Percentiles rank a stretch among this genome's conserved stretches.
These are phyloP conservation scores for Hyaloscypha finlandica DNA, from an alignment of 495 filamentous ascomycete species.

Conservation along the genomic window DNA sequence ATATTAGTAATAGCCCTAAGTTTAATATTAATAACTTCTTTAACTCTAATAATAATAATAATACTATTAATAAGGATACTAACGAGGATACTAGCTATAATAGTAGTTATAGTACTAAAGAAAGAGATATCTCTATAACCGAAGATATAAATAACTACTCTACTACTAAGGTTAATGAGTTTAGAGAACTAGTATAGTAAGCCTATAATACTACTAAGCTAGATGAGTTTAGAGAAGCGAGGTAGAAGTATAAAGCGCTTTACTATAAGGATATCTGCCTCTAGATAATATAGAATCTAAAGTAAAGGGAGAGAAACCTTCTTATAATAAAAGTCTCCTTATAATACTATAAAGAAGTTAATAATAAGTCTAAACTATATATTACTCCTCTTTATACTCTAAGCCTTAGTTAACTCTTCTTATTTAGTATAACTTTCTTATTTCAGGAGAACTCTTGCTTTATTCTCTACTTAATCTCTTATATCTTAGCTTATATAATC, in stretches of 20 bases:
- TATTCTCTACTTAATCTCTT: too few relatives aligned
- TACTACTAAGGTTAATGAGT: constrained; percentile 6
- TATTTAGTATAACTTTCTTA: too few relatives aligned
- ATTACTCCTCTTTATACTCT: too few relatives aligned
- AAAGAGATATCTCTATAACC: not conserved
- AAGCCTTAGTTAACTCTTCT: too few relatives aligned
- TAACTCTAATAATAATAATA: not conserved
- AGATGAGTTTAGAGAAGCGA: constrained; percentile 15
- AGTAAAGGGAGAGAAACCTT: constrained; percentile 28
- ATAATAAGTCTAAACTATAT: constrained; percentile 2
- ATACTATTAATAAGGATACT: not conserved
- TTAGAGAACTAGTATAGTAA: constrained; percentile 5
- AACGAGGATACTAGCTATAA: not conserved
- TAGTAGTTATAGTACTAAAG: not conserved
- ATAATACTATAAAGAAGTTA: constrained; percentile 34
- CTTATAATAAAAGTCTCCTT: constrained; percentile 34
- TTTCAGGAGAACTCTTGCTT: too few relatives aligned
- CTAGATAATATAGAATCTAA: constrained; percentile 34
- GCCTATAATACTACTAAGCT: constrained; percentile 8
- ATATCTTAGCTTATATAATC: too few relatives aligned
- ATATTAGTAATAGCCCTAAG: not conserved
- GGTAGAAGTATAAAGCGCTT: constrained; percentile 29
- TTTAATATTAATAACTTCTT: not conserved
- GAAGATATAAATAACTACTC: not conserved
- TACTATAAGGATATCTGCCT: constrained; percentile 36